A percentile compares a stretch with the other conserved stretches of the same genome.
These are phyloP conservation scores for Camelina hispida DNA, from an alignment of 345 rosid genomes.

Conservation along the genomic window DNA sequence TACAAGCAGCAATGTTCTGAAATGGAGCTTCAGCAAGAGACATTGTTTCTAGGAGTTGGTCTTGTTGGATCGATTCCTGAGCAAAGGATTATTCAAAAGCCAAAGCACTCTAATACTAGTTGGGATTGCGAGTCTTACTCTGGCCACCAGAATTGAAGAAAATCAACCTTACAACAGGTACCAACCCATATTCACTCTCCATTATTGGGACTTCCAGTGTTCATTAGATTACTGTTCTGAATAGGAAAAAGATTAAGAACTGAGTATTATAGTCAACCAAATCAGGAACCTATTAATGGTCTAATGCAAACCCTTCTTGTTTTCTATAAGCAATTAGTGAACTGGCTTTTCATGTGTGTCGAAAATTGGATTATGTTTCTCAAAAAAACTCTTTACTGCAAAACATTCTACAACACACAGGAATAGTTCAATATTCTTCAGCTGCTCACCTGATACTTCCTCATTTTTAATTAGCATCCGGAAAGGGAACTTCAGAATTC, in stretches of 20 bases:
- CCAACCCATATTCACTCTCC: constrained; percentile 25
- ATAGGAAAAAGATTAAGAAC: constrained; percentile 25
- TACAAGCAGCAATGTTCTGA: constrained; percentile 62
- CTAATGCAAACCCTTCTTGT: not conserved
- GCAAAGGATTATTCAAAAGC: constrained; percentile 72
- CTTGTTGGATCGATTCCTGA: constrained; percentile 81
- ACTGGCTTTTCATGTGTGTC: constrained; percentile 1
- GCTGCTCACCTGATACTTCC: constrained; percentile 28
- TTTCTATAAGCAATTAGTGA: constrained; percentile 17
- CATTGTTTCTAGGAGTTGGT: constrained; percentile 74
- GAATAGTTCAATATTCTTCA: constrained; percentile 26
- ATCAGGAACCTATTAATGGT: constrained; percentile 5
- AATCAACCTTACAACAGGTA: constrained; percentile 87
- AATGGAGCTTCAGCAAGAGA: constrained; percentile 73
- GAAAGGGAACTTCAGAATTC: constrained; percentile 62
- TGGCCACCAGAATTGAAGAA: constrained; percentile 95
- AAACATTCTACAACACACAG: no score
- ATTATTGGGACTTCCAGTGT: not conserved
- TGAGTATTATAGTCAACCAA: constrained; percentile 20
- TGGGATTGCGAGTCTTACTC: constrained; percentile 88
- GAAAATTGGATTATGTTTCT: constrained; percentile 23
- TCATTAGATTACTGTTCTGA: constrained; percentile 5
- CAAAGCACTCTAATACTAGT: constrained; percentile 65
- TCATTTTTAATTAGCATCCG: constrained; percentile 56
- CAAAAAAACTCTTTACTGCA: not conserved